These are phyloP conservation scores for Ogataea nonfermentans DNA, from an alignment of 805 yeast genomes.

Conservation along the genomic window DNA sequence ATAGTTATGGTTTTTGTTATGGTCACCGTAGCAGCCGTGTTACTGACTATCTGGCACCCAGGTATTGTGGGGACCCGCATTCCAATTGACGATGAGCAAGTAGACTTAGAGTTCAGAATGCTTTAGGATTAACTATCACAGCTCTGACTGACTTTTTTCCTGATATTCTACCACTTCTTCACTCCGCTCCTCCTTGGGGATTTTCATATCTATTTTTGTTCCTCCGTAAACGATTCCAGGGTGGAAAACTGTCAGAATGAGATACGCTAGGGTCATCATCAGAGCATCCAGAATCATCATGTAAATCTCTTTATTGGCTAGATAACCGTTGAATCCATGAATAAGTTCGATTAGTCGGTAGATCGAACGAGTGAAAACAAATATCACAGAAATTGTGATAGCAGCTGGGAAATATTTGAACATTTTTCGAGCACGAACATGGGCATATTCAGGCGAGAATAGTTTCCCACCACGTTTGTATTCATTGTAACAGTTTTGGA, in stretches of 20 bases:
- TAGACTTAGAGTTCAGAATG: no score
- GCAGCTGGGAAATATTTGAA: constrained; percentile 46
- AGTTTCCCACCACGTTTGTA: constrained; percentile 28
- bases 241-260: constrained; percentile 50
- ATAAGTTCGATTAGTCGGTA: constrained; percentile 72
- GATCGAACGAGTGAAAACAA: constrained; percentile 63
- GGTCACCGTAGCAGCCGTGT: constrained; percentile 48
- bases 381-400: constrained; percentile 44
- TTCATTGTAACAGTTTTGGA: constrained; percentile 37
- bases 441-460: constrained; percentile 37
- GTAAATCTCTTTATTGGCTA: constrained; percentile 59
- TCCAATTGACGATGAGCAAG: no score
- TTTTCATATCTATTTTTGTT: constrained; percentile 12
- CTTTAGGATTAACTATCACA: no score
- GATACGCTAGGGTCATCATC: constrained; percentile 52
- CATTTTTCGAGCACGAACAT: constrained; percentile 34
- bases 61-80: constrained; percentile 39
- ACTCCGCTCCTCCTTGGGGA: no score
- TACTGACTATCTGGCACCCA: constrained; percentile 60
- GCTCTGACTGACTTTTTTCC: no score
- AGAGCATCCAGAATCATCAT: constrained; percentile 60
- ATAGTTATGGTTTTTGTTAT: constrained; percentile 62
- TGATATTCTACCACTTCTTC: no score
- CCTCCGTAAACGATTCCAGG: constrained; percentile 58
- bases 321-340: constrained; percentile 67